Percentiles rank a stretch among this genome's conserved stretches.
Conservation (phyloP, 306 rosid genomes). For the Prunus mume region DNA sequence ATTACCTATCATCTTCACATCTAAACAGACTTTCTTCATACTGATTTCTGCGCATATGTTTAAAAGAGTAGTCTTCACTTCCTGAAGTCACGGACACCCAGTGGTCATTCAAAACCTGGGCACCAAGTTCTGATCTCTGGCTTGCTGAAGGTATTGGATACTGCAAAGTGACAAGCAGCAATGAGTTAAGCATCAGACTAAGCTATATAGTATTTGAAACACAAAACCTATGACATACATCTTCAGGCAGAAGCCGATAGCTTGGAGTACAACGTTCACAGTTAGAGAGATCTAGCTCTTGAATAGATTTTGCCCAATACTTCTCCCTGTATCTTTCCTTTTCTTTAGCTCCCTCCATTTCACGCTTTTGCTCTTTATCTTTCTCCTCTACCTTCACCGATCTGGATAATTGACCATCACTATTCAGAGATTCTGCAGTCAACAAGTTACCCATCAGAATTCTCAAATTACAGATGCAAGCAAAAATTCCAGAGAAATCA, state of each 20-base stretch:
- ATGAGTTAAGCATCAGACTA: conserved; percentile 22
- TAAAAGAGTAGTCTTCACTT: conserved; percentile 98
- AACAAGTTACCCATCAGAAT: conserved; percentile 31
- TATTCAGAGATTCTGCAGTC: conserved; percentile 65
- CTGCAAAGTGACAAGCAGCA: conserved; percentile 47
- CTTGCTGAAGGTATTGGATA: conserved; percentile 87
- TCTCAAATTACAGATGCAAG: conserved; percentile 13
- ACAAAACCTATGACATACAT: conserved; percentile 42
- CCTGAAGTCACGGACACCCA: conserved; percentile 99
- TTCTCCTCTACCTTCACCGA: conserved; percentile 73
- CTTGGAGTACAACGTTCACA: conserved; percentile 91
- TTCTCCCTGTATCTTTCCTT: conserved; percentile 84
- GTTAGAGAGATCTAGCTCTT: conserved; percentile 90
- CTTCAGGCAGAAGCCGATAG: conserved; percentile 89
- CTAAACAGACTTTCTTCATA: conserved; percentile 94
- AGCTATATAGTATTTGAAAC: conserved; percentile 14
- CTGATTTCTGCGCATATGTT: conserved; percentile 96
- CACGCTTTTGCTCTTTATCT: conserved; percentile 73
- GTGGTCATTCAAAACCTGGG: conserved; percentile 86
- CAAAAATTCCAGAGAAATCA: neutral
- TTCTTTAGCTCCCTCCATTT: conserved; percentile 70
- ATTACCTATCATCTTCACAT: conserved; percentile 98
- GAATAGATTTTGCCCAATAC: conserved; percentile 83
- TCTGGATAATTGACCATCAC: conserved; percentile 64
- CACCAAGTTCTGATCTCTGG: conserved; percentile 90